Percentiles rank a stretch among this genome's conserved stretches.
These are phyloP conservation scores for Penicillium italicum DNA, from an alignment of 2,329 filamentous ascomycete species.

Conservation along the genomic window DNA sequence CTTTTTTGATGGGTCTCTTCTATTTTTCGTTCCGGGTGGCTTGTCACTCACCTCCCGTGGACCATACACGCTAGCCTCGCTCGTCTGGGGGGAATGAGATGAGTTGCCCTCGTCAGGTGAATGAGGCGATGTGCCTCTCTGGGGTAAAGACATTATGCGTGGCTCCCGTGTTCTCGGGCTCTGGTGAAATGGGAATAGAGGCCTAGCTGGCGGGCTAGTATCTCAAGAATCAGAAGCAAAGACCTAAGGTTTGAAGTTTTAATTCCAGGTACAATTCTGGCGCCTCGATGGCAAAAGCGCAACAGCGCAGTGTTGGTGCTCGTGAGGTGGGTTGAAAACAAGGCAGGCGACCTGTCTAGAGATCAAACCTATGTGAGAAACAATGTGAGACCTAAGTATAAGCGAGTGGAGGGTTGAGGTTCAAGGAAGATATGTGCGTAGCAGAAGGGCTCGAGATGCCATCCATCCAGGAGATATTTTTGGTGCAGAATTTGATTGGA, in stretches of 20 bases:
- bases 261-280: background rate
- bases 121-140: slow-evolving; percentile 19
- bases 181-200: background rate
- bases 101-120: slow-evolving; percentile 17
- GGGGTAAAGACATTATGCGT: slow-evolving; percentile 19
- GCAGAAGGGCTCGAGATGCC: background rate
- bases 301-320: background rate
- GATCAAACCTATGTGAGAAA: background rate
- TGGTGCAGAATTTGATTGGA: slow-evolving; percentile 24
- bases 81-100: slow-evolving; percentile 19
- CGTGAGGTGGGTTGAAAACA: background rate
- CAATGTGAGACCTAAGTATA: background rate
- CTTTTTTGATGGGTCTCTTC: background rate
- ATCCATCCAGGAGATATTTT: slow-evolving; percentile 24
- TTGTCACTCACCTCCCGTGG: slow-evolving; percentile 15
- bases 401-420: background rate
- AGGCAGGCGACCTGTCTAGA: background rate
- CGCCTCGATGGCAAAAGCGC: background rate
- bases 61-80: slow-evolving; percentile 17
- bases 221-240: background rate
- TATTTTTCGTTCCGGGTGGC: background rate
- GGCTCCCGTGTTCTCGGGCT: slow-evolving; percentile 1
- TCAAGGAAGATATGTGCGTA: slow-evolving; percentile 1
- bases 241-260: background rate
- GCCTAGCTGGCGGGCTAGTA: background rate